Evolutionary conservation across 768 basidiomycete species (phyloP).

Genomic region (Trametes sanguinea): DNA sequence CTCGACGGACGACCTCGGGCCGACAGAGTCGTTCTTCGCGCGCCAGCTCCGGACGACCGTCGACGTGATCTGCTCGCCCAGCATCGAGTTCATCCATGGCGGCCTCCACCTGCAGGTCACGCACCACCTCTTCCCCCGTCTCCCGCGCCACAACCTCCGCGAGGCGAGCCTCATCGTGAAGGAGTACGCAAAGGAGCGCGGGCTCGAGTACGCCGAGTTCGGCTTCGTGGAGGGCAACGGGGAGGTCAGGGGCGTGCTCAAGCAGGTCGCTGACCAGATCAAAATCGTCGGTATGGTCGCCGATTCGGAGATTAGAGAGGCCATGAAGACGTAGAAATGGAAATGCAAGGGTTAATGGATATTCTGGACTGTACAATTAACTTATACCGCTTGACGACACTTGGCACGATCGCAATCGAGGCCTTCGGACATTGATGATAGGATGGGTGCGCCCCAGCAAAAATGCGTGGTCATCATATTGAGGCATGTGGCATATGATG

Average conservation of each 20-base stretch:
- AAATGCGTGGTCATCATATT: conserved; percentile 28
- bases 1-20: conserved; percentile 90
- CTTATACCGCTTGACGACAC: too few relatives aligned
- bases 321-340: conserved; percentile 41
- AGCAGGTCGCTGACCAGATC: conserved; percentile 85
- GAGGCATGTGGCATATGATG: conserved; percentile 39
- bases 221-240: conserved; percentile 85
- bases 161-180: conserved; percentile 84
- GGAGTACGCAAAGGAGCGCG: conserved; percentile 83
- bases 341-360: background rate
- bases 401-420: too few relatives aligned
- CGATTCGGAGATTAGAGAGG: conserved; percentile 66
- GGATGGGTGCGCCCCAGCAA: conserved; percentile 10
- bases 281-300: conserved; percentile 83
- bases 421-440: background rate
- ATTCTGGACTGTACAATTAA: too few relatives aligned
- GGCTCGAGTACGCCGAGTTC: conserved; percentile 87
- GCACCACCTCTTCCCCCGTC: conserved; percentile 94
- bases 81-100: conserved; percentile 89
- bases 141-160: conserved; percentile 90
- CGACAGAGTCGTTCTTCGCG: conserved; percentile 87
- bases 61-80: conserved; percentile 86
- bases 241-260: conserved; percentile 81
- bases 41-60: conserved; percentile 97
- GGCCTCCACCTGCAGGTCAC: conserved; percentile 98